A percentile compares a stretch with the other conserved stretches of the same genome.
phyloP scores from a whole-genome alignment of 768 basidiomycete species.

The Heimioporus sp. region DNA sequence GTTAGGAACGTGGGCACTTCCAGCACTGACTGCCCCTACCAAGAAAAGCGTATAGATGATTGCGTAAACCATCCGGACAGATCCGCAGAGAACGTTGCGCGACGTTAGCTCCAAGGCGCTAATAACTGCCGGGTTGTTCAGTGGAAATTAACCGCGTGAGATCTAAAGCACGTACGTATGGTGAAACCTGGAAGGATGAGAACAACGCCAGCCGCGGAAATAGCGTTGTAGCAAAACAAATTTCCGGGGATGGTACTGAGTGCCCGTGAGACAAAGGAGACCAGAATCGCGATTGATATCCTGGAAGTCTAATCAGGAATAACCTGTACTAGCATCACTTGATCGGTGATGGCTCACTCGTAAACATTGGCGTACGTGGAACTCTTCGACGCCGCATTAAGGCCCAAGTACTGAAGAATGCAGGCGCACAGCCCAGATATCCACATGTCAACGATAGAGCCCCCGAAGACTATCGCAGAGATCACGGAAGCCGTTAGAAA shows the following conservation, averaged over 20 bases:
- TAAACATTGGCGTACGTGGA: slow-evolving; percentile 94
- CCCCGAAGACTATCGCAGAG: slow-evolving; percentile 81
- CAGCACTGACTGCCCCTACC: slow-evolving; percentile 34
- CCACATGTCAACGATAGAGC: slow-evolving; percentile 80
- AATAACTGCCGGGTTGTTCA: slow-evolving; percentile 47
- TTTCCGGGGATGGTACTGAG: slow-evolving; percentile 72
- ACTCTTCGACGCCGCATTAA: slow-evolving; percentile 81
- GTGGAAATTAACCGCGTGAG: slow-evolving; percentile 1
- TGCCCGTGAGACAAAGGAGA: slow-evolving; percentile 78
- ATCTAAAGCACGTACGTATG: slow-evolving; percentile 50
- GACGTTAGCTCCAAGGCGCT: slow-evolving; percentile 81
- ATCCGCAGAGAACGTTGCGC: slow-evolving; percentile 76
- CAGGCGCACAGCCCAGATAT: slow-evolving; percentile 69
- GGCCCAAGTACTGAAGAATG: slow-evolving; percentile 73
- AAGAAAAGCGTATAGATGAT: slow-evolving; percentile 84
- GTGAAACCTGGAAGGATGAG: slow-evolving; percentile 88
- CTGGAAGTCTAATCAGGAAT: slow-evolving; percentile 34
- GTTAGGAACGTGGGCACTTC: slow-evolving; percentile 4
- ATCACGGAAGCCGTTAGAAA: slow-evolving; percentile 80
- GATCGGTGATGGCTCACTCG: slow-evolving; percentile 63
- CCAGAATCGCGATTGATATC: slow-evolving; percentile 80
- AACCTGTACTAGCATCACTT: background rate
- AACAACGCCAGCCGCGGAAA: slow-evolving; percentile 89
- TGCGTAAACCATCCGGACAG: slow-evolving; percentile 81
- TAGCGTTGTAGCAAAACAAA: slow-evolving; percentile 86